Conservation (phyloP, 305 asterid species). For the Solanum hybrid region DNA sequence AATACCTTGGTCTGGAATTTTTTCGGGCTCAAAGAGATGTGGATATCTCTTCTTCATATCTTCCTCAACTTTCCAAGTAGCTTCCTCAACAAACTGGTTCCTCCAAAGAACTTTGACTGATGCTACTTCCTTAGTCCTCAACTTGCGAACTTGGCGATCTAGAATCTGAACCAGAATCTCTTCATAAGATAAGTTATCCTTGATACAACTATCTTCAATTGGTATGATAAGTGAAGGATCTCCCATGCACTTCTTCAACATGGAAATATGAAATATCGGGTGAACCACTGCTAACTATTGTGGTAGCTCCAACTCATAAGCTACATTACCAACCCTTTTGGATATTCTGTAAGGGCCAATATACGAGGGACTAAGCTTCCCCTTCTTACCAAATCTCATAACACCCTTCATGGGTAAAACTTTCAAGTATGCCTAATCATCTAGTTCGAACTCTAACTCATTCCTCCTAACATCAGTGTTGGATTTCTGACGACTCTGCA, state of each 20-base stretch:
- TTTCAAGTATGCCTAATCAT: too few species aligned
- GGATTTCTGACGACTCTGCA: too few species aligned
- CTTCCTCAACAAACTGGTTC: background rate
- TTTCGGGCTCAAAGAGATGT: background rate
- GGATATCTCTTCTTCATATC: background rate
- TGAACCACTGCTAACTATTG: background rate
- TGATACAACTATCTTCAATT: background rate
- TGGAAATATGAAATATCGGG: background rate
- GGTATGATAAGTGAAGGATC: background rate
- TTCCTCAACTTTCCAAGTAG: background rate
- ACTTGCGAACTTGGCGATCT: background rate
- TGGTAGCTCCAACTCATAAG: background rate
- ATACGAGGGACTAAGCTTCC: too few species aligned
- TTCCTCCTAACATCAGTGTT: too few species aligned
- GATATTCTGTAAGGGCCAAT: background rate
- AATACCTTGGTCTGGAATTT: background rate
- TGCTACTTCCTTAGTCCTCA: background rate
- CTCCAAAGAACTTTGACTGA: too few species aligned
- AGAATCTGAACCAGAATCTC: background rate
- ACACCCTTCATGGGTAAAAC: too few species aligned
- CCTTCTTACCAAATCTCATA: too few species aligned
- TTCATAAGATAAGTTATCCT: background rate
- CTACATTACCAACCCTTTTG: background rate
- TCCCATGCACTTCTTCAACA: background rate
- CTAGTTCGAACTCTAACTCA: too few species aligned